phyloP scores from a whole-genome alignment of 2,329 filamentous ascomycete species.

The Trichoderma lentiforme region DNA sequence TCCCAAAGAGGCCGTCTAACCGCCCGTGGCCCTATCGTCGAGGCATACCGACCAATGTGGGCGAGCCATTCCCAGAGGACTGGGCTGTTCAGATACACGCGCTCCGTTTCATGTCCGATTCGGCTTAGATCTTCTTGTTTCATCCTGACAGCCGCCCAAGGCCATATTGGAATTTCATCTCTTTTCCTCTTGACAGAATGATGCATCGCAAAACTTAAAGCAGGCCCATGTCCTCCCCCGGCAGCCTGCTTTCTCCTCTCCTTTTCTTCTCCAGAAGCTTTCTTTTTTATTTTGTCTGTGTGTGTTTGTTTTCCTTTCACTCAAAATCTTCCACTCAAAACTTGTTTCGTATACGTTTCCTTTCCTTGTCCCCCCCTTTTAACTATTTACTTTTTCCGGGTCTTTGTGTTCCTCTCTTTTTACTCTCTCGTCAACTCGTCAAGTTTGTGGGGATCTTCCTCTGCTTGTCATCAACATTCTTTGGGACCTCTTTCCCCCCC shows the following conservation, averaged over 20 bases:
- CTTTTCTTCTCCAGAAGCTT: slow-evolving; percentile 20
- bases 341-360: slow-evolving; percentile 22
- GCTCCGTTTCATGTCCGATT: slow-evolving; percentile 49
- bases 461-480: not conserved
- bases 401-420: slow-evolving; percentile 28
- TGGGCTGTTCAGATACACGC: slow-evolving; percentile 48
- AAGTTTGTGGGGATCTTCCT: slow-evolving; percentile 17
- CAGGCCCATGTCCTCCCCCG: slow-evolving; percentile 29
- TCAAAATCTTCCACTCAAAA: slow-evolving; percentile 20
- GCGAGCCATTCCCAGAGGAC: slow-evolving; percentile 39
- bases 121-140: slow-evolving; percentile 27
- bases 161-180: slow-evolving; percentile 30
- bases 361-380: slow-evolving; percentile 20
- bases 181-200: slow-evolving; percentile 18
- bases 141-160: slow-evolving; percentile 29
- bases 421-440: slow-evolving; percentile 17
- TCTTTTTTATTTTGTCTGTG: not conserved
- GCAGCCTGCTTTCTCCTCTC: slow-evolving; percentile 26
- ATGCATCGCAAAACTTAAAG: slow-evolving; percentile 31
- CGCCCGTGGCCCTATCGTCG: slow-evolving; percentile 27
- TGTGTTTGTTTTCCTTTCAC: slow-evolving; percentile 18
- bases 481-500: not conserved
- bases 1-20: slow-evolving; percentile 18
- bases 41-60: slow-evolving; percentile 51
- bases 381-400: slow-evolving; percentile 19